Percentiles rank a stretch among this genome's conserved stretches.
Conservation (phyloP, 805 yeast species). For the Ogataea nitratoaversa region DNA sequence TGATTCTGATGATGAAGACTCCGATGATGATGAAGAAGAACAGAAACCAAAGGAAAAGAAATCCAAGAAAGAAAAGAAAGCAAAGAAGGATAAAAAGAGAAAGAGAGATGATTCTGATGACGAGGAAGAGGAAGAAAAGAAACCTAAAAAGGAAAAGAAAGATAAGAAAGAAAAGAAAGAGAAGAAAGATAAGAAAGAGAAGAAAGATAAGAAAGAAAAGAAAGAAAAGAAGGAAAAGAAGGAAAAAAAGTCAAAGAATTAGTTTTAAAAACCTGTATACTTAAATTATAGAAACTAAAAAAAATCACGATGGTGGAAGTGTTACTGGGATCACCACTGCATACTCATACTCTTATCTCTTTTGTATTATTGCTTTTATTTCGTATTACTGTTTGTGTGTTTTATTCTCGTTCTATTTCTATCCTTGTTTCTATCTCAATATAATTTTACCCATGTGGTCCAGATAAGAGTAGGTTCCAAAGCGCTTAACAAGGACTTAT, state of each 20-base stretch:
- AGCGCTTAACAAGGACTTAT: not conserved
- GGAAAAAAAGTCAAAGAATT: constrained; percentile 6
- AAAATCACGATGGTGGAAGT: not conserved
- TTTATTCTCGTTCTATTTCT: not conserved
- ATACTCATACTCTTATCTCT: no score
- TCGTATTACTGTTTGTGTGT: not conserved
- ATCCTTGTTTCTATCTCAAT: not conserved
- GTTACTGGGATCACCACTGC: not conserved
- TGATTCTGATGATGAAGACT: constrained; percentile 28
- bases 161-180: constrained; percentile 29
- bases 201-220: constrained; percentile 17
- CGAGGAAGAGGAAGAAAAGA: constrained; percentile 17
- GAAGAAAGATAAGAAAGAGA: constrained; percentile 26
- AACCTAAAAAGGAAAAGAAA: constrained; percentile 25
- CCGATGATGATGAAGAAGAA: constrained; percentile 25
- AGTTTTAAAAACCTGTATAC: not conserved
- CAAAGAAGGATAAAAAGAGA: constrained; percentile 20
- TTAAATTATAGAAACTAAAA: constrained; percentile 13
- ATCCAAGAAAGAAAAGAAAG: constrained; percentile 22
- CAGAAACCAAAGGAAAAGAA: constrained; percentile 21
- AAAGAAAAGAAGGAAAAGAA: constrained; percentile 19
- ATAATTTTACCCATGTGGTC: not conserved
- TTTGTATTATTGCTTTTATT: not conserved
- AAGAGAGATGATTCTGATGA: constrained; percentile 19
- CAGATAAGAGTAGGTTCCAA: not conserved